These are phyloP conservation scores for Carnegiea gigantea DNA, from an alignment of 179 eudicot species.

Conservation along the genomic window DNA sequence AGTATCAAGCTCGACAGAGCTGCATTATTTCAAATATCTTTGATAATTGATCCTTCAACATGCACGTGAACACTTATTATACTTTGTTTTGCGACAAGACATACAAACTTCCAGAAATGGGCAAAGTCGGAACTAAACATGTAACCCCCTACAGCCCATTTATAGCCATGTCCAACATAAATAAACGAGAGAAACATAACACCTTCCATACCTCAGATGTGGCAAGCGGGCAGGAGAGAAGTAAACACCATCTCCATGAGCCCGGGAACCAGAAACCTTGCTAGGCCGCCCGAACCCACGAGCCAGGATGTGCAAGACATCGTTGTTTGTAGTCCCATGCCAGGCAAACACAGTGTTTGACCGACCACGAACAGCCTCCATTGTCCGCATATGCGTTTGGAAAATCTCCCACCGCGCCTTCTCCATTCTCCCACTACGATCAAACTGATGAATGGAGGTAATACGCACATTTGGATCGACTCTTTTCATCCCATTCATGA, in stretches of 20 bases:
- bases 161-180: not conserved
- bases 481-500: conserved; percentile 31
- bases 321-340: conserved; percentile 47
- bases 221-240: conserved; percentile 40
- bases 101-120: not conserved
- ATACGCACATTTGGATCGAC: conserved; percentile 30
- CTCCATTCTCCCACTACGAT: conserved; percentile 28
- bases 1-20: not conserved
- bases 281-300: conserved; percentile 44
- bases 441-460: conserved; percentile 40
- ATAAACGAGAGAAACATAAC: not conserved
- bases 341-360: conserved; percentile 43
- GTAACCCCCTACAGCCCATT: too few relatives aligned
- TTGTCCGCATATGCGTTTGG: conserved; percentile 35
- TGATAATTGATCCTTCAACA: not conserved
- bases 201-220: conserved; percentile 36
- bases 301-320: conserved; percentile 32
- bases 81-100: not conserved
- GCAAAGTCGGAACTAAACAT: not conserved
- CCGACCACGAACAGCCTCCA: conserved; percentile 40
- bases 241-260: conserved; percentile 53
- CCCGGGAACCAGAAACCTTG: conserved; percentile 24
- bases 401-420: conserved; percentile 42
- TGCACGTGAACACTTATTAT: not conserved
- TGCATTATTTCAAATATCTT: not conserved